phyloP scores from a whole-genome alignment of 495 filamentous ascomycete species.

The Penicillium atrosanguineum region DNA sequence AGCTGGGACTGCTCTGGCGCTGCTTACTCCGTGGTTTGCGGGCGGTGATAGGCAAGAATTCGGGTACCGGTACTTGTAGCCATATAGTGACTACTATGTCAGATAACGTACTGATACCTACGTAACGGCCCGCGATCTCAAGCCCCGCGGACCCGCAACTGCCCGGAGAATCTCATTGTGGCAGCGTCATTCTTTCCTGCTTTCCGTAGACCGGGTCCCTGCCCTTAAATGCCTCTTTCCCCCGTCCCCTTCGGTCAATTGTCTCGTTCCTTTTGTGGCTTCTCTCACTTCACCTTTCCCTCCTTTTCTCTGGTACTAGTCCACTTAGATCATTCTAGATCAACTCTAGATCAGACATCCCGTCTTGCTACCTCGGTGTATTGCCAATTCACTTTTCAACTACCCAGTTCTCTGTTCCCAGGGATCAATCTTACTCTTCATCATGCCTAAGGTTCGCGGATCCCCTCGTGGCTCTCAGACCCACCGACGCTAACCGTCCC shows the following conservation, averaged over 20 bases:
- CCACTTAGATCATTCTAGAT: neutral
- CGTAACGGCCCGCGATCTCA: slow-evolving; percentile 8
- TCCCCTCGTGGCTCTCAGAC: slow-evolving; percentile 2
- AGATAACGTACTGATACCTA: neutral
- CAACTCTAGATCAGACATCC: neutral
- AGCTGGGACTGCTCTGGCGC: neutral
- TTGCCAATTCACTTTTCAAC: neutral
- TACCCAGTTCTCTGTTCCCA: neutral
- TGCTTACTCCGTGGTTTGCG: neutral
- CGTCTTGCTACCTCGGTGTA: neutral
- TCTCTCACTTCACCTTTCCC: slow-evolving; percentile 2
- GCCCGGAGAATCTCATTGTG: slow-evolving; percentile 11
- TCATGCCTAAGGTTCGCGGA: slow-evolving; percentile 46
- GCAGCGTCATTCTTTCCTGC: slow-evolving; percentile 21
- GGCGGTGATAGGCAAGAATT: slow-evolving; percentile 8
- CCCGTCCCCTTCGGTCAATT: neutral
- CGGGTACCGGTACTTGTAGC: slow-evolving; percentile 5
- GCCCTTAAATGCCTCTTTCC: slow-evolving; percentile 15
- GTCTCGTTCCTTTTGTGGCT: neutral
- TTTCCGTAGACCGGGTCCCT: slow-evolving; percentile 5
- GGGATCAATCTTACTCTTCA: slow-evolving; percentile 18
- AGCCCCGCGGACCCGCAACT: slow-evolving; percentile 14
- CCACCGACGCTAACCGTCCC: slow-evolving; percentile 19
- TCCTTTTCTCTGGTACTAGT: neutral
- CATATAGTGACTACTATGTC: neutral